Evolutionary conservation across 176 grass and related monocot genomes (phyloP).

Genomic region (Aegilops sharonensis): DNA sequence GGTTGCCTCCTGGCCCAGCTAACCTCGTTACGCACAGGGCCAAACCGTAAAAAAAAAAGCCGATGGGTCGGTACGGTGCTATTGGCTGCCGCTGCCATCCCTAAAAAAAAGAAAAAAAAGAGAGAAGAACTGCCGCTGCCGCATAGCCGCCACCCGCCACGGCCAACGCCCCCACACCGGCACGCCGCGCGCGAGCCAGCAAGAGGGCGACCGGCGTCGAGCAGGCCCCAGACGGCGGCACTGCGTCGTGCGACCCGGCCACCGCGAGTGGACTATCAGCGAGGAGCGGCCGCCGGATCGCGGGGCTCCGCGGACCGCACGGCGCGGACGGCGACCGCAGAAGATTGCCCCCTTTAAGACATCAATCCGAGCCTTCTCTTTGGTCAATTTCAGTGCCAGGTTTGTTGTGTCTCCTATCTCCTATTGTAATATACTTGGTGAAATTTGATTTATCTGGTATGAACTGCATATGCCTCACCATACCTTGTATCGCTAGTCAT

Average conservation of each 20-base stretch:
- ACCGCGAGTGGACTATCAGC: background rate
- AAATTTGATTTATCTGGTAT: background rate
- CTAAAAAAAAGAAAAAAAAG: too few species aligned
- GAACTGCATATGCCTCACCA: background rate
- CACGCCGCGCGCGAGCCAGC: background rate
- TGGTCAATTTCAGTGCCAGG: background rate
- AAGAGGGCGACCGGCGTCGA: background rate
- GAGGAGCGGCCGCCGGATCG: background rate
- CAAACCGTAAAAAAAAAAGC: background rate
- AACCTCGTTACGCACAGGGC: background rate
- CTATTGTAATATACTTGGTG: background rate
- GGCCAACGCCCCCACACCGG: background rate
- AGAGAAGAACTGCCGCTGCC: background rate
- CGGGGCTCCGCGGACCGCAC: background rate
- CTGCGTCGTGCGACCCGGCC: background rate
- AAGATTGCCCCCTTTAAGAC: background rate
- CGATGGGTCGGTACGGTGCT: too few species aligned
- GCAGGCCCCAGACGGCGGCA: background rate
- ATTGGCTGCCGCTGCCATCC: background rate
- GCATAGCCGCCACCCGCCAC: background rate
- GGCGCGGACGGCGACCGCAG: background rate
- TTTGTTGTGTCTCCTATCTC: background rate
- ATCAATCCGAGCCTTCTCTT: background rate
- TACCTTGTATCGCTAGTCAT: background rate
- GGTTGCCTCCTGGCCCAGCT: background rate